Base-by-base conservation (phyloP, 176 grass and related monocot genomes). In the Eremochloa ophiuroides region DNA sequence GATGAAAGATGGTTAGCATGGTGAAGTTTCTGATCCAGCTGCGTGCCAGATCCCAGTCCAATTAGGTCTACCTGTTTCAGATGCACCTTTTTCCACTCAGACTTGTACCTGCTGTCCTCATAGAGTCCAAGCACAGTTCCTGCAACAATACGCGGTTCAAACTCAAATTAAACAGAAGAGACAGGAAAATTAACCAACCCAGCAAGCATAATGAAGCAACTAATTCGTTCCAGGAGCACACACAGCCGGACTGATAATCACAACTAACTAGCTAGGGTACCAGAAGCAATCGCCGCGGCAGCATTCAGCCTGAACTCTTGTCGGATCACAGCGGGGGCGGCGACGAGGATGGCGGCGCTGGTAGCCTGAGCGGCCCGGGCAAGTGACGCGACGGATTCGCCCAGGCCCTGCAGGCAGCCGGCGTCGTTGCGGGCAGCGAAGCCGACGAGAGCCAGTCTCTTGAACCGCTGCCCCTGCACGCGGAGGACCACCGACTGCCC, bases 21-120 rank as follows among this genome's bases (percentile, higher is more conserved):
- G 48, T 90, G 86, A 7, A 98, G 88, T 74, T 91, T 95, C 83
- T 82, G 48, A 63, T 95, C 90, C 51, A 98, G 11, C 73, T 95
- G 84, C 0, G 79, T 50, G 63, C 95, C 92, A 37, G 74, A 84
- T 83, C 92, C 88, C 51, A 98, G 74, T 7, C 92, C 92, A 79
- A 98, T 88, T 41, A 98, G 80, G 75, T 98, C 90, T 50, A 98
- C 90, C 66, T 86, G 82, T 62, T 95, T 93, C 76, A 98, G 95
- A 71, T 87, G 85, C 75, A 84, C 64, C 78, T 91, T 98, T 58
- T 93, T 95, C 0, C 88, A 77, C 56, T 98, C 95, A 31, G 95
- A 89, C 84, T 95, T 98, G 86, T 89, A 98, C 71, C 95, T 95
- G 71, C 47, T 88, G 62, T 98, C 95, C 80, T 98, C 95, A 10